These are phyloP conservation scores for Pseudoturritis turrita DNA, from an alignment of 345 rosid genomes.

Conservation along the genomic window DNA sequence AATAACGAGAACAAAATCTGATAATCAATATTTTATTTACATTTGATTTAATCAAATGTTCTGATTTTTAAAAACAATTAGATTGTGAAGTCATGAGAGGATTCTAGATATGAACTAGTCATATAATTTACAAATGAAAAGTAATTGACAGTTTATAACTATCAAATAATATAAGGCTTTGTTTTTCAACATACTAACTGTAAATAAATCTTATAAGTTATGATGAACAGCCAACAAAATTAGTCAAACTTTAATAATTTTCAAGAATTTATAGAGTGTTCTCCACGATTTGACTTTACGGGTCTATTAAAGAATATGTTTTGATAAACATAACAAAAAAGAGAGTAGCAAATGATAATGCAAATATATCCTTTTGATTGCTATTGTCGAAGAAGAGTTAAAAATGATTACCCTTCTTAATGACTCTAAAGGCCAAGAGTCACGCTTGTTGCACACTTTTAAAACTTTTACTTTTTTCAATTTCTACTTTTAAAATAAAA, in stretches of 20 bases:
- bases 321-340: neutral
- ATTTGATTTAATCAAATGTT: neutral
- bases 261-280: neutral
- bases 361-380: constrained; percentile 8
- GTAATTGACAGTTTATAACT: constrained; percentile 3
- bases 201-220: neutral
- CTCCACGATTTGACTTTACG: constrained; percentile 14
- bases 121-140: neutral
- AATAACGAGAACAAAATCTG: neutral
- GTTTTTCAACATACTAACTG: neutral
- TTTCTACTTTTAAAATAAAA: neutral
- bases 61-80: neutral
- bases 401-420: constrained; percentile 22
- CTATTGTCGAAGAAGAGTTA: constrained; percentile 5
- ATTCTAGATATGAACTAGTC: constrained; percentile 12
- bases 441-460: constrained; percentile 30
- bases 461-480: constrained; percentile 3
- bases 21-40: neutral
- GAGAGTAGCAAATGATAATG: constrained; percentile 12
- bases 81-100: neutral
- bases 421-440: constrained; percentile 26
- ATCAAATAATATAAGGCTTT: too few species aligned
- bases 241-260: constrained; percentile 7
- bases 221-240: neutral
- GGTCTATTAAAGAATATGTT: too few species aligned